Evolutionary conservation across 305 asterid species (phyloP).

Genomic region (Fraxinus velutina): DNA sequence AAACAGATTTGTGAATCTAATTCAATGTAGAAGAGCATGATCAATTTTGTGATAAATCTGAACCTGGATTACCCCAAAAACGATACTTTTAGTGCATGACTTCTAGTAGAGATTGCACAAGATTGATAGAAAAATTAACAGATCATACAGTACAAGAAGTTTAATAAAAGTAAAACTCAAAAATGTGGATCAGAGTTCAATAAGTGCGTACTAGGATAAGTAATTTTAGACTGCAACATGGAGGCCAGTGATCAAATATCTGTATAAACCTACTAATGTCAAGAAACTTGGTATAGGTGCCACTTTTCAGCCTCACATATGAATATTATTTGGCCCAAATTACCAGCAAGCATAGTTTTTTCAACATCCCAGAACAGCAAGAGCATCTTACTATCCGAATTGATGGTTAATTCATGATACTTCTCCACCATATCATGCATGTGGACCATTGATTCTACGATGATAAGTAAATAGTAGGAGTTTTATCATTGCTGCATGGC

Average conservation of each 20-base stretch:
- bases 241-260: neutral
- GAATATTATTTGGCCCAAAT: constrained; percentile 14
- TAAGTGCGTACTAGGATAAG: neutral
- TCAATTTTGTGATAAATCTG: neutral
- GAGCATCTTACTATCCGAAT: neutral
- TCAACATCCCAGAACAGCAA: constrained; percentile 5
- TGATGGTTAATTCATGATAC: neutral
- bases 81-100: neutral
- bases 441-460: neutral
- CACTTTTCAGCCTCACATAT: neutral
- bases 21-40: neutral
- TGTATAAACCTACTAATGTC: neutral
- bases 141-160: neutral
- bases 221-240: neutral
- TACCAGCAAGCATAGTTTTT: neutral
- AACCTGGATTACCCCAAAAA: neutral
- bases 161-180: neutral
- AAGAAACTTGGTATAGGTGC: constrained; percentile 9
- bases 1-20: neutral
- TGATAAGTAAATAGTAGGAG: neutral
- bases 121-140: neutral
- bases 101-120: neutral
- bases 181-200: neutral
- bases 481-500: neutral
- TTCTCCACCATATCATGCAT: neutral